Percentiles rank a stretch among this genome's conserved stretches.
phyloP scores from a whole-genome alignment of 2,329 filamentous ascomycete genomes.

The Aureobasidium sp. region DNA sequence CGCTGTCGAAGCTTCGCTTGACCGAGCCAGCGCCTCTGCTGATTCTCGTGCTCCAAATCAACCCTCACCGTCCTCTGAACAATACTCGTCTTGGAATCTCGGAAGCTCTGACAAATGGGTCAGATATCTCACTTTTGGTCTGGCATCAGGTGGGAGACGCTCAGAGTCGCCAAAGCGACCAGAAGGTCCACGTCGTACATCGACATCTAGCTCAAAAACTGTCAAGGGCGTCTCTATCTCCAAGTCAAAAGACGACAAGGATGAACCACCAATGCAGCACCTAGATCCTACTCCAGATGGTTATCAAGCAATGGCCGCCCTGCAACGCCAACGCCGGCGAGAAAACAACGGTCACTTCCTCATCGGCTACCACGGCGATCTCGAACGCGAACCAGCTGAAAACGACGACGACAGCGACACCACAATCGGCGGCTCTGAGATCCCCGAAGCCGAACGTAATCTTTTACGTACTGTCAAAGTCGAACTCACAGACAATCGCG shows the following conservation, averaged over 20 bases:
- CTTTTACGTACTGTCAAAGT: conserved; percentile 59
- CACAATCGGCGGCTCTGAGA: conserved; percentile 15
- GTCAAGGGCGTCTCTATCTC: conserved; percentile 11
- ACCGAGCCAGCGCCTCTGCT: conserved; percentile 31
- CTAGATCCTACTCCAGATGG: conserved; percentile 31
- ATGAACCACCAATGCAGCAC: conserved; percentile 17
- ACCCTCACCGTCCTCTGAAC: not conserved
- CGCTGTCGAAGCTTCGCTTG: conserved; percentile 35
- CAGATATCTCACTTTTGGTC: conserved; percentile 42
- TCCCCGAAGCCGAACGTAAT: conserved; percentile 38
- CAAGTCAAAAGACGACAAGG: conserved; percentile 12
- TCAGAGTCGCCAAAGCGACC: conserved; percentile 14
- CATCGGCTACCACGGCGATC: conserved; percentile 58
- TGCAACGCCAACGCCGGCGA: conserved; percentile 42
- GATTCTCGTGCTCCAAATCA: conserved; percentile 19
- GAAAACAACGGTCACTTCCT: conserved; percentile 51
- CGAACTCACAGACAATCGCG: conserved; percentile 37
- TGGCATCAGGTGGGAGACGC: conserved; percentile 19
- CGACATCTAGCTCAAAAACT: conserved; percentile 18
- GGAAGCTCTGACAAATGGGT: conserved; percentile 40
- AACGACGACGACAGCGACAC: conserved; percentile 34
- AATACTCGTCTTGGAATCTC: conserved; percentile 21
- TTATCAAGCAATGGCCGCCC: conserved; percentile 48
- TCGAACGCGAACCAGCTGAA: conserved; percentile 39
- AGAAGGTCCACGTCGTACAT: conserved; percentile 15